Base-by-base conservation (phyloP, 352 stramenopile genomes). In the Saprolegnia parasitica region DNA sequence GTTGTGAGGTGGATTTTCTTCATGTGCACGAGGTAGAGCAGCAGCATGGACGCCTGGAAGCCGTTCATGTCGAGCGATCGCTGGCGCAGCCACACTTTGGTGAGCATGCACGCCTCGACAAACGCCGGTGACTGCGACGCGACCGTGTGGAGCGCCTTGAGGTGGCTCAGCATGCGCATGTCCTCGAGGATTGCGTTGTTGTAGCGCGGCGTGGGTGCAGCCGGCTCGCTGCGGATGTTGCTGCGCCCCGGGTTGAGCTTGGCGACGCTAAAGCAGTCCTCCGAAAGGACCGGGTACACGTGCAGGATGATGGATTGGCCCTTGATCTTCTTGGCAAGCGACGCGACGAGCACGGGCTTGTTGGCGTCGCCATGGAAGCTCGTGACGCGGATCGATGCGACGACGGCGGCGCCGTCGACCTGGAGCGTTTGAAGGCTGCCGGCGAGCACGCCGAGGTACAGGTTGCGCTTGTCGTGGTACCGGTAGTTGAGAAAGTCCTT, bases 161-260 rank as follows among this genome's bases (percentile, higher is more conserved):
- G 90, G 71, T 96, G 90, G 29, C 86, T 76, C 1, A 80, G 80
- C 47, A 95, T 73, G 75, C 86, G 80, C 86, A 96, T 93, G 70
- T 97, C 90, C 68, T 97, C 90, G n/a, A 97, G 70, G 21, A 97
- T 90, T 5, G 83, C 77, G 65, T 91, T 96, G 75, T 96, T 97
- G 84, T 97, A 96, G 52, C 84, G 77, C 21, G 90, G 90, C 10
- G 88, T 96, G 1, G 79, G 75, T 5, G 29, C 5, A 2, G 29
- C 29, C 29, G 5, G 2, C 49, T 91, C 83, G 50, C 91, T 85
- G 16, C 88, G 85, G 50, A 96, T 82, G 73, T 96, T 97, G 79
- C 90, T 95, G 54, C 81, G 80, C 20, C 75, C 85, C 8, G 88
- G 88, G 0, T 78, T 79, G 37, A 97, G 73, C 65, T 96, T 96